Percentiles rank a stretch among this genome's conserved stretches.
phyloP scores from a whole-genome alignment of 495 filamentous ascomycete species.

The Pyrenula massariospora region DNA sequence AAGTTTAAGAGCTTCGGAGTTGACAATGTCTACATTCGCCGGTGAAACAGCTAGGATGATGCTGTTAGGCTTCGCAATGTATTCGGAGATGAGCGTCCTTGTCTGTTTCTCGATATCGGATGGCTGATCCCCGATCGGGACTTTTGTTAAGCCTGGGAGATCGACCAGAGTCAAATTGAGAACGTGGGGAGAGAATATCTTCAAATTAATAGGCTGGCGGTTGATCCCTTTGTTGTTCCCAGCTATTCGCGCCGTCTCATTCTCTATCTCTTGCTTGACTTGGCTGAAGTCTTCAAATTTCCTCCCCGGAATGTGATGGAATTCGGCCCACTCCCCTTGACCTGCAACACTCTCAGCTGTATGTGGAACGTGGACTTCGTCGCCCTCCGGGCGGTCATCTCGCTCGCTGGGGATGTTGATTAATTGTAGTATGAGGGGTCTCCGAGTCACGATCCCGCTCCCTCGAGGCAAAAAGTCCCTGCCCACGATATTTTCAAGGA shows the following conservation, averaged over 20 bases:
- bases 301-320: slow-evolving; percentile 83
- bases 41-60: slow-evolving; percentile 95
- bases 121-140: slow-evolving; percentile 96
- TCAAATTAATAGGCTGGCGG: slow-evolving; percentile 91
- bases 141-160: slow-evolving; percentile 91
- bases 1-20: slow-evolving; percentile 95
- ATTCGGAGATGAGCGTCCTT: slow-evolving; percentile 90
- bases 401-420: slow-evolving; percentile 90
- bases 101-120: slow-evolving; percentile 99
- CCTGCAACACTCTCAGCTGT: slow-evolving; percentile 57
- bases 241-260: slow-evolving; percentile 88
- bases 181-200: slow-evolving; percentile 97
- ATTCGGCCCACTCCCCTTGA: slow-evolving; percentile 89
- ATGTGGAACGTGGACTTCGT: slow-evolving; percentile 56
- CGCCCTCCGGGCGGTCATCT: slow-evolving; percentile 50
- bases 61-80: slow-evolving; percentile 98
- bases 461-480: slow-evolving; percentile 94
- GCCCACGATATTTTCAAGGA: slow-evolving; percentile 97
- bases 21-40: slow-evolving; percentile 96
- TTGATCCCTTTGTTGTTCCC: slow-evolving; percentile 99
- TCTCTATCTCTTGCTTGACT: slow-evolving; percentile 95
- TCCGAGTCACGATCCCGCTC: slow-evolving; percentile 88
- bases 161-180: slow-evolving; percentile 94
- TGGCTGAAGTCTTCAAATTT: slow-evolving; percentile 85
- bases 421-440: slow-evolving; percentile 90